Conservation (phyloP, 306 rosid species). For the Macrotyloma uniflorum region DNA sequence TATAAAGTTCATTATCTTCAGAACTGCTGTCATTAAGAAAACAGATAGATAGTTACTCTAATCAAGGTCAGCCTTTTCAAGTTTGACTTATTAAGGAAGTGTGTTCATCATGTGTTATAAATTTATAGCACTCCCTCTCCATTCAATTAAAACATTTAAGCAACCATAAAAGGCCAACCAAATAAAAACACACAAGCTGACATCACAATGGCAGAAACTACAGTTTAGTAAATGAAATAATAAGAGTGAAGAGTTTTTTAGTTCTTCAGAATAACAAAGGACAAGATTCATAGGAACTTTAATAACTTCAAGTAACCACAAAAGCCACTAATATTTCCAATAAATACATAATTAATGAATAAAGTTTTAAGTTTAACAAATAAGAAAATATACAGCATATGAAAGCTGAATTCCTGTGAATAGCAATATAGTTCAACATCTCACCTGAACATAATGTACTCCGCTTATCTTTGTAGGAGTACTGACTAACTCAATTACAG, state of each 20-base stretch:
- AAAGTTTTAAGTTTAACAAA: constrained; percentile 13
- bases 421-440: constrained; percentile 32
- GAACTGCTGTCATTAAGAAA: background rate
- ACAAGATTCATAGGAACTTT: background rate
- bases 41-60: background rate
- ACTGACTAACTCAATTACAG: constrained; percentile 81
- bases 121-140: background rate
- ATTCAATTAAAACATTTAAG: constrained; percentile 3
- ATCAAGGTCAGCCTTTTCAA: background rate
- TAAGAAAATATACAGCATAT: constrained; percentile 9
- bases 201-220: constrained; percentile 12
- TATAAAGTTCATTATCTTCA: constrained; percentile 1
- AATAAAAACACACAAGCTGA: background rate
- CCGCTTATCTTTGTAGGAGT: constrained; percentile 92
- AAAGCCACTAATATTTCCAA: background rate
- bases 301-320: background rate
- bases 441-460: constrained; percentile 93
- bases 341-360: background rate
- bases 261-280: background rate
- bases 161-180: background rate
- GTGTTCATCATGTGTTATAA: background rate
- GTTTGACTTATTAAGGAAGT: background rate
- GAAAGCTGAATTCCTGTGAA: constrained; percentile 26
- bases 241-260: background rate
- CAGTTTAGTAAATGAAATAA: background rate